Base-by-base conservation (phyloP, 1,284 basidiomycete genomes). In the Pseudozyma hubeiensis region DNA sequence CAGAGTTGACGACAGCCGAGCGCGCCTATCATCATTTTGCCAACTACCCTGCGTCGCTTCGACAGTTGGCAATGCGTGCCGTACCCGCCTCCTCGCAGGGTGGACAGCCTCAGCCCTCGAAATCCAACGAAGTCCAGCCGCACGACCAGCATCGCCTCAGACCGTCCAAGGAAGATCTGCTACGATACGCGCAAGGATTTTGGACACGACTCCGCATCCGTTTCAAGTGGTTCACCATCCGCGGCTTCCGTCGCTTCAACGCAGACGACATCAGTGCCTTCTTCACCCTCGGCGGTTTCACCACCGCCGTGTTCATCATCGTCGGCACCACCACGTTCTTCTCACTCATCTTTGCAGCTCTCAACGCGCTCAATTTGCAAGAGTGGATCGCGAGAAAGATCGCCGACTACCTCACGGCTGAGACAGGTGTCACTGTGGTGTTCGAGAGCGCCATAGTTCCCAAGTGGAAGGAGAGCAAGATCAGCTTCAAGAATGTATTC, bases 391-490 rank as follows among this genome's bases (percentile, higher is more conserved):
- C 95, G 6, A 89, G 91, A 47, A 91, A 90, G 45, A 91, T 99
- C 49, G 96, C 94, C 66, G 91, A 95, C 85, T 96, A 98, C 82
- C 87, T 99, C 55, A 98, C 97, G 1, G 88, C 90, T 0, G 92
- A 95, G 83, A 97, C 94, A 0, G 97, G 97, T 0, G 90, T 97
- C 46, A 94, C 91, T 5, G 91, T 99, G 75, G 92, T 97, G 53
- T 99, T 98, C 84, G 96, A 98, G 85, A 94, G 93, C 7, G 97
- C 97, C 31, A 95, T 99, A 77, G 94, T 99, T 5, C 96, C 96
- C 4, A 94, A 94, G 84, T 98, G 96, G 94, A 93, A 93, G 66
- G 93, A 96, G 79, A 95, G 93, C 14, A 90, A 91, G 19, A 92
- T 99, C 67, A 94, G 93, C 1, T 97, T 99, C 88, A 93, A 94